These are phyloP conservation scores for Trichothecium roseum DNA, from an alignment of 2,329 filamentous ascomycete genomes.

Conservation along the genomic window DNA sequence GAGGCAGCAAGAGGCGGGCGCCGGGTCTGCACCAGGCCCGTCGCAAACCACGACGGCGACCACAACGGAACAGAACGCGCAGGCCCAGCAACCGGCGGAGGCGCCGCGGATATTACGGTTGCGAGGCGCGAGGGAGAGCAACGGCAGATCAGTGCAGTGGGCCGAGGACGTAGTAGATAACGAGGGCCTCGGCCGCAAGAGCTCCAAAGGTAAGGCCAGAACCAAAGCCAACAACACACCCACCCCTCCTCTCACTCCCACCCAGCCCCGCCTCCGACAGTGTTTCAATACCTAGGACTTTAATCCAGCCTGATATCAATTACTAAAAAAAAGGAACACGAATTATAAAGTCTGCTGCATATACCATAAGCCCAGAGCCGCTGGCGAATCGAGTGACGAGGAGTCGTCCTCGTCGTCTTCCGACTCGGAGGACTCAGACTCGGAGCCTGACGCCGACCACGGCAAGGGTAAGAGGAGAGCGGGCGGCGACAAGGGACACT, in stretches of 20 bases:
- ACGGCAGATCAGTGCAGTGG: constrained; percentile 69
- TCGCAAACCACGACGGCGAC: constrained; percentile 24
- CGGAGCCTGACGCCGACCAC: constrained; percentile 14
- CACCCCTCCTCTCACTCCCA: not conserved
- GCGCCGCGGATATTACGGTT: constrained; percentile 36
- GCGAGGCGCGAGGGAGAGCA: constrained; percentile 34
- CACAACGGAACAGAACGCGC: constrained; percentile 16
- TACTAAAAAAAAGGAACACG: no score
- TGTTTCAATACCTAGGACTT: no score
- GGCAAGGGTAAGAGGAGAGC: constrained; percentile 20
- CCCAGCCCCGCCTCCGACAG: no score
- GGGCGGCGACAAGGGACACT: constrained; percentile 28
- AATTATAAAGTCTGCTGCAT: constrained; percentile 99
- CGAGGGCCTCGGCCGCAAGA: constrained; percentile 87
- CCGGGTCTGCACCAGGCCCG: constrained; percentile 13
- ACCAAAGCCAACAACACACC: no score
- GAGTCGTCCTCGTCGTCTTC: constrained; percentile 47
- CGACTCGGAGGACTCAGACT: constrained; percentile 37
- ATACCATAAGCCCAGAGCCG: constrained; percentile 75
- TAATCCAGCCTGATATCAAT: no score
- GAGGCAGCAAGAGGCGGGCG: constrained; percentile 12
- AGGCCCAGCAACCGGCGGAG: constrained; percentile 16
- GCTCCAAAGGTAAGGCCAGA: constrained; percentile 81
- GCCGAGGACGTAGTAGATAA: constrained; percentile 91
- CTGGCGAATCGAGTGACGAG: constrained; percentile 73